Base-by-base conservation (phyloP, 495 filamentous ascomycete species). In the Daldinia bambusicola region DNA sequence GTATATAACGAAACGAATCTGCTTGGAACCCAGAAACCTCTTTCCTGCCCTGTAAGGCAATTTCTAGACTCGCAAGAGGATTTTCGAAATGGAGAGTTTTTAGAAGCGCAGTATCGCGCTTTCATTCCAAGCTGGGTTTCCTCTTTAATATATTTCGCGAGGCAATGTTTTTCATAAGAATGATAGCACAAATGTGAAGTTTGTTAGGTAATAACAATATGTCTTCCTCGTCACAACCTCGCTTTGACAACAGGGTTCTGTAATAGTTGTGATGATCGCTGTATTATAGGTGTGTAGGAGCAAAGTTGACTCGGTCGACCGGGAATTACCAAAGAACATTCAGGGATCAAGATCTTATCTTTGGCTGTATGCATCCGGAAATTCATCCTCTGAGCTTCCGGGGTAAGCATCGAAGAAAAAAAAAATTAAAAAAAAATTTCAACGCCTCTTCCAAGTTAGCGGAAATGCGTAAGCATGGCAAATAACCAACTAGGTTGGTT, bases 321-420 rank as follows among this genome's bases (percentile, higher is more conserved):
- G 51, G 66, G 55, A 48, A 48, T 48, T 48, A 20, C 43, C 43
- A 22, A 22, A 10, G 7, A 48, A 22, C 5, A 22, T 22, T 20
- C 18, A 22, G 43, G 43, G 43, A 37, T 57, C 36, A 67, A 61
- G 37, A 63, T 63, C 60, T 53, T 55, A 67, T 48, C 31, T 41
- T 10, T 40, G 40, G 16, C n/a, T 41, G 16, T 18, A 55, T 34
- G 12, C 51, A n/a, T 64, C 61, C 37, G n/a, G 30, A 31, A 16
- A 16, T 48, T 14, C 16, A 22, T 22, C 9, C 8, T 12, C 34
- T 43, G 36, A 43, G 52, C 16, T 48, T 48, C 43, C 43, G 18
- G 43, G 43, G 43, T 48, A 20, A 4, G 16, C 18, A 48, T 48
- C 8, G 20, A 22, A 48, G 12, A 12, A 26, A 26, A 22, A 22